phyloP scores from a whole-genome alignment of 768 basidiomycete species.

The Sporobolomyces roseus region DNA sequence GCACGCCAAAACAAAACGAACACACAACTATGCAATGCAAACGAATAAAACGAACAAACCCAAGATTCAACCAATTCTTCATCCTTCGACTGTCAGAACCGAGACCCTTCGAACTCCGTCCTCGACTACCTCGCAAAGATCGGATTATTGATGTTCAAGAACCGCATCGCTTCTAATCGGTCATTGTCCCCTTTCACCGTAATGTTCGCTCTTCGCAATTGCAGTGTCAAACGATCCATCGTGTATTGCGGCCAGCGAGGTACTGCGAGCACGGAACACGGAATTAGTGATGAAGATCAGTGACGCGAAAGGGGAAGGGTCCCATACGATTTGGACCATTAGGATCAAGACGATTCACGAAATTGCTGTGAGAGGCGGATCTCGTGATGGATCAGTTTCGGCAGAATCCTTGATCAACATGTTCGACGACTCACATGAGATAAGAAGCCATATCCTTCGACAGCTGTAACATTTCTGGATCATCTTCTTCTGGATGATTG shows the following conservation, averaged over 20 bases:
- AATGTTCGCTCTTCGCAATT: conserved; percentile 30
- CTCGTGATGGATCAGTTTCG: too few relatives aligned
- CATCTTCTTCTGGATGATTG: conserved; percentile 21
- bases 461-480: conserved; percentile 15
- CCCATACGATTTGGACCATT: conserved; percentile 33
- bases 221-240: conserved; percentile 33
- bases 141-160: conserved; percentile 36
- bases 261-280: conserved; percentile 10
- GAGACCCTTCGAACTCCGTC: too few relatives aligned
- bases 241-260: conserved; percentile 37
- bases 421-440: conserved; percentile 23
- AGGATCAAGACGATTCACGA: conserved; percentile 30
- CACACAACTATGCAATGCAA: too few relatives aligned
- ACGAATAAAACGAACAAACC: too few relatives aligned
- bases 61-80: too few relatives aligned
- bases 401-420: neutral
- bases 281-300: neutral
- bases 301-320: neutral
- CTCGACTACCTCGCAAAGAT: conserved; percentile 27
- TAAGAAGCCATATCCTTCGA: conserved; percentile 33
- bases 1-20: too few relatives aligned
- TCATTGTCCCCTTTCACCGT: conserved; percentile 27
- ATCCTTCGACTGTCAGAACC: too few relatives aligned
- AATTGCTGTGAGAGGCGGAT: conserved; percentile 25
- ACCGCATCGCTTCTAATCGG: conserved; percentile 36